A percentile compares a stretch with the other conserved stretches of the same genome.
phyloP scores from a whole-genome alignment of 306 rosid species.

The Echinosophora koreensis region DNA sequence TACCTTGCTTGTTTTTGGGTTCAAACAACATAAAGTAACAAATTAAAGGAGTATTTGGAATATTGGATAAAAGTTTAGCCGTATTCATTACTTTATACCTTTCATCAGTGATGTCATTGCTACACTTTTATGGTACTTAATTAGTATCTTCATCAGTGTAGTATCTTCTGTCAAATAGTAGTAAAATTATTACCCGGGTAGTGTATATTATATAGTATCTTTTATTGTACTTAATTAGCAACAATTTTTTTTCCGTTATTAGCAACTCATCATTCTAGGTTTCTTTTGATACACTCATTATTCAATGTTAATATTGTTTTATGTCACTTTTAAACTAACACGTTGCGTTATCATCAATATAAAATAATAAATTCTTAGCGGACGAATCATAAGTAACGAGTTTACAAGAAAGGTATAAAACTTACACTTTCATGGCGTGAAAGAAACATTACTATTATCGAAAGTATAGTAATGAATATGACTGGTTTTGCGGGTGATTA shows the following conservation, averaged over 20 bases:
- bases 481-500: no score
- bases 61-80: slow-evolving; percentile 41
- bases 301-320: neutral
- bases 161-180: neutral
- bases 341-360: neutral
- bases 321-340: neutral
- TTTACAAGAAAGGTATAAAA: slow-evolving; percentile 47
- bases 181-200: slow-evolving; percentile 1
- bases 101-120: slow-evolving; percentile 15
- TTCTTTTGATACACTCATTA: no score
- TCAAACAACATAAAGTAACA: slow-evolving; percentile 37
- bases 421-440: slow-evolving; percentile 9
- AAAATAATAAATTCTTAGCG: neutral
- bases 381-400: slow-evolving; percentile 19
- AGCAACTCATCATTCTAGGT: neutral
- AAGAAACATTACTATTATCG: slow-evolving; percentile 10
- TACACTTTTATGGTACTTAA: neutral
- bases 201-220: neutral
- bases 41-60: slow-evolving; percentile 40
- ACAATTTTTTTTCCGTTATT: neutral
- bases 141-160: no score
- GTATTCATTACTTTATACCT: slow-evolving; percentile 8
- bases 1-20: slow-evolving; percentile 72
- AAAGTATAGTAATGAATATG: neutral
- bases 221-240: slow-evolving; percentile 4